Base-by-base conservation (phyloP, 805 yeast species). In the Phaffomyces thermotolerans region DNA sequence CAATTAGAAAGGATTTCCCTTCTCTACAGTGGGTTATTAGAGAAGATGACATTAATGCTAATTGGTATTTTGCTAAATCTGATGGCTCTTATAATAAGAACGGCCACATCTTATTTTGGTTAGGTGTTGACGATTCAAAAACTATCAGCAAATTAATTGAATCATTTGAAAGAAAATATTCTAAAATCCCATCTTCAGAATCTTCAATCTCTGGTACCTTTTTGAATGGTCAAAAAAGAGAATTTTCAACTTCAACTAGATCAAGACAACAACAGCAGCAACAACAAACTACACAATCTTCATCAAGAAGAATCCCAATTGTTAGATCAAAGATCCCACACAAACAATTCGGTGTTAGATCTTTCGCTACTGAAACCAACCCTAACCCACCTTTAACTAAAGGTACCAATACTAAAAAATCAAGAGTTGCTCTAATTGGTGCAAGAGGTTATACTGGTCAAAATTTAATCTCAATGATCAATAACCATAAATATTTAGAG, bases 381-480 rank as follows among this genome's bases (percentile, higher is more conserved):
- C 85, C 87, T 41, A 81, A 80, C 62, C 87, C 90, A 13, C 95
- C 95, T 12, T 59, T 77, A 37, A 71, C 74, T 41, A 71, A 73
- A 42, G 91, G 88, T 33, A 61, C 75, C 32, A 84, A 81, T 69
- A 72, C 73, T 34, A 63, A 72, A 35, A 73, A 73, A 48, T 73
- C 95, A 20, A 79, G 78, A 52, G 89, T 93, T 39, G 99, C 96
- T 1, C 75, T 93, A 56, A 91, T 93, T 60, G 99, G 99, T 54
- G 99, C 99, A 35, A 83, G 99, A 68, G 99, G 99, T 27, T 88
- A 76, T 68, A 91, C 97, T 17, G 99, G 99, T 31, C 95, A 86
- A 68, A 91, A 91, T 57, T 75, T 93, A 63, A 88, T 93, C 51
- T 76, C 83, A 32, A 72, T 93, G 70, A 84, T 93, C 51, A 86